Conservation (phyloP, 73 alveolate genomes). For the Paramecium sonneborni region DNA sequence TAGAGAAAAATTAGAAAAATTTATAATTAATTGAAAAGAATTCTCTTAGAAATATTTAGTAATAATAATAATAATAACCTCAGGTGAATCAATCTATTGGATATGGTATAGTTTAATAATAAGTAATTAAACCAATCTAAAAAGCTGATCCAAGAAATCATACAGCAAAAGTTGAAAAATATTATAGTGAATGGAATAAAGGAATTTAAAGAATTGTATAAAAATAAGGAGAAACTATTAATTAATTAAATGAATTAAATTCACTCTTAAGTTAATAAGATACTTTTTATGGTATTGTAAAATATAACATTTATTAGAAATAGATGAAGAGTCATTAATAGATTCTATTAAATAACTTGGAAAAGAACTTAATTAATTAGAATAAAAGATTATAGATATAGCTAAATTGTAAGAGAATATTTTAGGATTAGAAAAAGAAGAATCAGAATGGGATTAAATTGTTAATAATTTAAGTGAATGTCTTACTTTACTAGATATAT, state of each 20-base stretch:
- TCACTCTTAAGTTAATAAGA: neutral
- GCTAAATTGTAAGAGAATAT: neutral
- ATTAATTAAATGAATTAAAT: neutral
- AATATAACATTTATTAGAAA: neutral
- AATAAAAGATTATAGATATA: neutral
- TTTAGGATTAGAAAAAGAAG: neutral
- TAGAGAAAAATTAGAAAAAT: neutral
- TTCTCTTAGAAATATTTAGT: neutral
- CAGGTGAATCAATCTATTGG: neutral
- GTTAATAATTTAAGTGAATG: constrained; percentile 14
- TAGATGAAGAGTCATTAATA: constrained; percentile 17
- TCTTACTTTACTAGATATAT: neutral
- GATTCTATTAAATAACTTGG: neutral
- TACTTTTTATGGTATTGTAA: neutral
- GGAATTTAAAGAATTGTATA: neutral
- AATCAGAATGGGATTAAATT: constrained; percentile 18
- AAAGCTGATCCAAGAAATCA: constrained; percentile 8
- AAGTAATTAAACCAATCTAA: neutral
- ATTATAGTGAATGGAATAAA: neutral
- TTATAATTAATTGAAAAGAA: neutral
- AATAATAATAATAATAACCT: neutral
- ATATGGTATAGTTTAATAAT: neutral
- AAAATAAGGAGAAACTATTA: neutral
- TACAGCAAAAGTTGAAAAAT: neutral
- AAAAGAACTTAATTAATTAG: neutral